Percentiles rank a stretch among this genome's conserved stretches.
phyloP scores from a whole-genome alignment of 1,139 yeast species.

The Hyphopichia pseudoburtonii region DNA sequence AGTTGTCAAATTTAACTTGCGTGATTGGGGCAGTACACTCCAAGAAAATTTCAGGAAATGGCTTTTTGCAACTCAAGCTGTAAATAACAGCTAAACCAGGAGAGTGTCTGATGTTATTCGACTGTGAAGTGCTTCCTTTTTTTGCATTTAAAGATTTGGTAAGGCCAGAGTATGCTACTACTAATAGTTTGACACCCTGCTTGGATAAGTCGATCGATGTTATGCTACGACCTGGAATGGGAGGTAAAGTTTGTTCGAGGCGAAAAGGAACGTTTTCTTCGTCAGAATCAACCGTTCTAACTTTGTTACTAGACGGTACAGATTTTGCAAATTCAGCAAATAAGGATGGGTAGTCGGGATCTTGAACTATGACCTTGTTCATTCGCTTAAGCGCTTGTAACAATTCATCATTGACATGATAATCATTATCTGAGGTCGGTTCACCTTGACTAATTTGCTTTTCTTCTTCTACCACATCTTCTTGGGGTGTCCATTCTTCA shows the following conservation, averaged over 20 bases:
- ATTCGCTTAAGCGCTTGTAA: slow-evolving; percentile 18
- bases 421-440: background rate
- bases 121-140: background rate
- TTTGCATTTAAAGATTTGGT: background rate
- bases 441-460: background rate
- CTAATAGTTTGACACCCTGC: slow-evolving; percentile 30
- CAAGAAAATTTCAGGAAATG: slow-evolving; percentile 51
- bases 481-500: slow-evolving; percentile 2
- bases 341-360: slow-evolving; percentile 9
- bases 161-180: slow-evolving; percentile 21
- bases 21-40: slow-evolving; percentile 42
- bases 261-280: background rate
- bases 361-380: slow-evolving; percentile 13
- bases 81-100: slow-evolving; percentile 41
- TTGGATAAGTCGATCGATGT: background rate
- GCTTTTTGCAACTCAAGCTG: slow-evolving; percentile 15
- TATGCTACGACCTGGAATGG: slow-evolving; percentile 2
- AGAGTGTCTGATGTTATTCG: slow-evolving; percentile 11
- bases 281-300: slow-evolving; percentile 24
- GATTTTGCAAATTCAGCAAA: slow-evolving; percentile 12
- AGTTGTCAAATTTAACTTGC: slow-evolving; percentile 36
- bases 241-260: slow-evolving; percentile 1
- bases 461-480: background rate
- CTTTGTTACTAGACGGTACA: slow-evolving; percentile 37
- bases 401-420: slow-evolving; percentile 11